Percentiles rank a stretch among this genome's conserved stretches.
Evolutionary conservation across 176 grass and related monocot species (phyloP).

Genomic region (Hordeum marinum): DNA sequence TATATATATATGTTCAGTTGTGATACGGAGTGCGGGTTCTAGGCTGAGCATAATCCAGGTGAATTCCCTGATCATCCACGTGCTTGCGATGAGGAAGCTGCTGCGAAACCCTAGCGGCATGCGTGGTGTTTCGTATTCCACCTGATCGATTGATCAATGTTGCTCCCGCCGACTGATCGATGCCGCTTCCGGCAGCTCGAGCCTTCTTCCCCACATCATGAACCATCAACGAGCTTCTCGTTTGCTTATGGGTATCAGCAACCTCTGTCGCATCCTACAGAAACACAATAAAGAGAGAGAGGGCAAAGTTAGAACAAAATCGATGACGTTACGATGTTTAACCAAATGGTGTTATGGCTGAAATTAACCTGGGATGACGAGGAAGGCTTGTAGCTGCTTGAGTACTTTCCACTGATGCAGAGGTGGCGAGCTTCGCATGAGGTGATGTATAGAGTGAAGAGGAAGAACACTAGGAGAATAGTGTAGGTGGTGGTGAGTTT

Average conservation of each 20-base stretch:
- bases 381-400: slow-evolving; percentile 6
- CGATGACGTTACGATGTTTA: neutral
- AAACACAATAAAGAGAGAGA: neutral
- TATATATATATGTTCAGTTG: slow-evolving; percentile 38
- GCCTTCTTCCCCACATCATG: neutral
- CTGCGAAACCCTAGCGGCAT: slow-evolving; percentile 27
- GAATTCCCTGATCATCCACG: slow-evolving; percentile 42
- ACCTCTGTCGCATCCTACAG: slow-evolving; percentile 15
- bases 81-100: slow-evolving; percentile 10
- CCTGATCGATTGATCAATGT: slow-evolving; percentile 18
- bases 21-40: slow-evolving; percentile 71
- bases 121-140: slow-evolving; percentile 28
- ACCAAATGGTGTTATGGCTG: neutral
- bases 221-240: neutral
- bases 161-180: neutral
- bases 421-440: slow-evolving; percentile 50
- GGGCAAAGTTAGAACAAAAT: neutral
- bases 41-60: slow-evolving; percentile 74
- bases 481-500: slow-evolving; percentile 31
- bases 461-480: slow-evolving; percentile 30
- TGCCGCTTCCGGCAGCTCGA: neutral
- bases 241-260: neutral
- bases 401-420: slow-evolving; percentile 11
- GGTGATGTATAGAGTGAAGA: slow-evolving; percentile 28
- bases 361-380: slow-evolving; percentile 28